phyloP scores from a whole-genome alignment of 495 filamentous ascomycete species.

The Lasiosphaeria ovina region DNA sequence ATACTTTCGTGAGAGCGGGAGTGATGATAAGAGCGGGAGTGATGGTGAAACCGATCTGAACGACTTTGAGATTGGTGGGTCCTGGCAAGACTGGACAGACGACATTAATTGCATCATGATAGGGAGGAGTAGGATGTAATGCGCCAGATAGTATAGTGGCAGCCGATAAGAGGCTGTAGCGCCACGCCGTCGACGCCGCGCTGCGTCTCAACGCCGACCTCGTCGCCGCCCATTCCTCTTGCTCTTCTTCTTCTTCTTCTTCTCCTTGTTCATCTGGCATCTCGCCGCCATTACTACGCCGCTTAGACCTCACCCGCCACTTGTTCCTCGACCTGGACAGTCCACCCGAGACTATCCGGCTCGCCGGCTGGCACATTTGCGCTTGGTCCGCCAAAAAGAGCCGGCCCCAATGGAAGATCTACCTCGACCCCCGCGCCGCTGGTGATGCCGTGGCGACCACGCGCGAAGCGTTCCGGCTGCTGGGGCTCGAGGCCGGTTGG shows the following conservation, averaged over 20 bases:
- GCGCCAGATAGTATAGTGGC: neutral
- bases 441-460: conserved; percentile 5
- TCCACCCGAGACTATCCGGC: neutral
- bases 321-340: conserved; percentile 13
- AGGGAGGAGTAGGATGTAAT: neutral
- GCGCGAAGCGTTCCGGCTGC: conserved; percentile 12
- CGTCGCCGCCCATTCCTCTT: conserved; percentile 3
- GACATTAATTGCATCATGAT: neutral
- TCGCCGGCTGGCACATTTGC: conserved; percentile 20
- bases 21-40: neutral
- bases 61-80: neutral
- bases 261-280: no score
- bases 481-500: conserved; percentile 16
- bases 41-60: neutral
- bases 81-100: neutral
- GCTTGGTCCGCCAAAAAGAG: conserved; percentile 12
- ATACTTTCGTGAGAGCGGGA: neutral
- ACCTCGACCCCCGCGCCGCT: conserved; percentile 14
- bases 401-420: conserved; percentile 21
- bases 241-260: conserved; percentile 1
- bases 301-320: conserved; percentile 16
- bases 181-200: conserved; percentile 2
- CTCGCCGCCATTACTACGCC: conserved; percentile 1
- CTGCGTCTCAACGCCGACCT: conserved; percentile 6
- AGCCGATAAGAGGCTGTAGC: neutral